Percentiles rank a stretch among this genome's conserved stretches.
Evolutionary conservation across 805 yeast genomes (phyloP).

Genomic region (Saccharomycopsis selenospora): DNA sequence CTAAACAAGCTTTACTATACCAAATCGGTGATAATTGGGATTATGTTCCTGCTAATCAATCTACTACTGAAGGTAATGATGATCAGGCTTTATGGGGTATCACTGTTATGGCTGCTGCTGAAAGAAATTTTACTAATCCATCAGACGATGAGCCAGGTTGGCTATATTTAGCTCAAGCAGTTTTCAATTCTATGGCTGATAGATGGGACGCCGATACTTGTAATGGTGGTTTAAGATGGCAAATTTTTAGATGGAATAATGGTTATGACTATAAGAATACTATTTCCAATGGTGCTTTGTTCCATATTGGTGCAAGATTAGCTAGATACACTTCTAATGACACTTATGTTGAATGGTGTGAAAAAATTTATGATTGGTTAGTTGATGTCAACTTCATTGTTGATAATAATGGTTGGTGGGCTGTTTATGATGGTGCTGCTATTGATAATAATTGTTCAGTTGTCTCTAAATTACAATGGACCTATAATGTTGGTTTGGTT

Average conservation of each 20-base stretch:
- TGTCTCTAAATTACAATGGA: slow-evolving; percentile 63
- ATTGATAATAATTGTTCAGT: slow-evolving; percentile 53
- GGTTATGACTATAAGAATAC: slow-evolving; percentile 93
- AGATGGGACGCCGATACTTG: slow-evolving; percentile 78
- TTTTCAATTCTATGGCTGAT: slow-evolving; percentile 80
- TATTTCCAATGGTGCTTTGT: slow-evolving; percentile 83
- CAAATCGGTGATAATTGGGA: slow-evolving; percentile 72
- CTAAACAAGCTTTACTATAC: slow-evolving; percentile 56
- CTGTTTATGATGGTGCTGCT: slow-evolving; percentile 64
- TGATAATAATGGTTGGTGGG: slow-evolving; percentile 33
- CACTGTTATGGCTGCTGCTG: slow-evolving; percentile 88
- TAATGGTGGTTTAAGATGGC: slow-evolving; percentile 94
- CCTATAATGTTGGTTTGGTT: slow-evolving; percentile 78
- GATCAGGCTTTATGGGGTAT: slow-evolving; percentile 98
- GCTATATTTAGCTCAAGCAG: slow-evolving; percentile 81
- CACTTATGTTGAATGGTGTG: slow-evolving; percentile 69
- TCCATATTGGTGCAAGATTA: slow-evolving; percentile 80
- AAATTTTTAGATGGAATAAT: slow-evolving; percentile 86
- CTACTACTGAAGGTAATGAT: slow-evolving; percentile 93
- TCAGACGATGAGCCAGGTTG: slow-evolving; percentile 57
- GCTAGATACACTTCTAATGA: slow-evolving; percentile 75
- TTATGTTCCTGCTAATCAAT: slow-evolving; percentile 81
- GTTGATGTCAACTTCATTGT: slow-evolving; percentile 41
- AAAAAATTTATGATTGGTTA: slow-evolving; percentile 77
- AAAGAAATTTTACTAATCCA: slow-evolving; percentile 74